Base-by-base conservation (phyloP, 768 basidiomycete genomes). In the Mycena maculata region DNA sequence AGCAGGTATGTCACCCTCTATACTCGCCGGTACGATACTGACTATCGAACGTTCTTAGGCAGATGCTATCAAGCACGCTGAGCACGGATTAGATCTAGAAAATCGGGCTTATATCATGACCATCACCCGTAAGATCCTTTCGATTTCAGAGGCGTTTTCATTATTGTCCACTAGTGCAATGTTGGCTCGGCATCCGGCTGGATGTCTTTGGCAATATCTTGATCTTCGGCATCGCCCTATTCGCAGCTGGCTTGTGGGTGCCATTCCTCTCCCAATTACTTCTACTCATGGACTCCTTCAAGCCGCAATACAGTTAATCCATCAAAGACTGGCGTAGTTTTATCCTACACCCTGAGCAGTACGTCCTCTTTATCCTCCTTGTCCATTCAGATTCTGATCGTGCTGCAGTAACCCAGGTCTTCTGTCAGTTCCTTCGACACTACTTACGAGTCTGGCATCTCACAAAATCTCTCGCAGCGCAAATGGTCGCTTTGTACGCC, bases 121-220 rank as follows among this genome's bases (percentile, higher is more conserved):
- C 0, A 82, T 91, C 41, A 79, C 85, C 6, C 53, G 68, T 69
- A 45, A 33, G 48, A 31, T 13, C 23, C 6, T 25, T 56, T 53
- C 39, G 16, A n/a, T n/a, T 28, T 36, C 33, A 18, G 18, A 7
- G n/a, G 23, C 10, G 36, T 18, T 20, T 16, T 1, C 18, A 9
- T 31, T 39, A 13, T 5, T n/a, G 8, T 22, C 44, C 13, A 38
- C 68, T 61, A 69, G 87, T 91, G 61, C 90, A 92, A 74, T 79
- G 87, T 49, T 92, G 89, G 89, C 80, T 92, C 1, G 82, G 83
- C 4, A 74, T 90, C 10, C 82, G 91, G 16, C 82, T 93, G 1
- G 91, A 92, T 66, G 76, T 91, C 27, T 86, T 91, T 27, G 89
- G 87, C 1, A 90, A 91, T 71, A 65, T 88, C n/a, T 77, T 93